Conservation (phyloP, 352 stramenopile species). For the Thalassiosira ordinaria region DNA sequence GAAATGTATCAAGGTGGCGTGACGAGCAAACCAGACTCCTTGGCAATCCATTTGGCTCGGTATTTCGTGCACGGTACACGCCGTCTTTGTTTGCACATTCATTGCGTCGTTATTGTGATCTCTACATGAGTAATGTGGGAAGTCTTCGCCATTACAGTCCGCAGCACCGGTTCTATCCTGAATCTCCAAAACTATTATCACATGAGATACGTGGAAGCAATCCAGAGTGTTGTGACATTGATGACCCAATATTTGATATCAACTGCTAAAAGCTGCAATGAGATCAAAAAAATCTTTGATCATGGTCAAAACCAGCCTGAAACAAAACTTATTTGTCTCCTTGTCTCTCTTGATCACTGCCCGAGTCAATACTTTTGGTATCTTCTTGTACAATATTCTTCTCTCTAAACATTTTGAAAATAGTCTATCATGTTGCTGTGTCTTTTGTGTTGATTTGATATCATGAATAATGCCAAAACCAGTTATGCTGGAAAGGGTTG, state of each 20-base stretch:
- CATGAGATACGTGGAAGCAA: slow-evolving; percentile 72
- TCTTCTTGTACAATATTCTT: no score
- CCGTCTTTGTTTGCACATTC: slow-evolving; percentile 83
- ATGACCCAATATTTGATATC: slow-evolving; percentile 19
- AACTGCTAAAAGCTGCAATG: neutral
- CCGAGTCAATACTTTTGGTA: no score
- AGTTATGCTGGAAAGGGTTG: no score
- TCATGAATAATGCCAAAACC: no score
- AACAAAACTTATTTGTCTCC: no score
- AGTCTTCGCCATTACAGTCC: slow-evolving; percentile 74
- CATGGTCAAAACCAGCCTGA: no score
- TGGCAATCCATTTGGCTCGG: slow-evolving; percentile 82
- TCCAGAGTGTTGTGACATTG: slow-evolving; percentile 56
- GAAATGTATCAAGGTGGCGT: slow-evolving; percentile 74
- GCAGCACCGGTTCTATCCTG: slow-evolving; percentile 83
- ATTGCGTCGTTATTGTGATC: slow-evolving; percentile 79
- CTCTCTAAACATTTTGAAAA: no score
- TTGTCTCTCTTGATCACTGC: no score
- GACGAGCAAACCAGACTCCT: slow-evolving; percentile 72
- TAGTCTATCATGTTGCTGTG: no score
- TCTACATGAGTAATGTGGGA: slow-evolving; percentile 81
- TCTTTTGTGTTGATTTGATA: no score
- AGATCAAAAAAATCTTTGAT: no score
- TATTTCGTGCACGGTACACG: slow-evolving; percentile 81
- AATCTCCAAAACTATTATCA: slow-evolving; percentile 67